phyloP scores from a whole-genome alignment of 495 filamentous ascomycete genomes.

The Annulohypoxylon moriforme region DNA sequence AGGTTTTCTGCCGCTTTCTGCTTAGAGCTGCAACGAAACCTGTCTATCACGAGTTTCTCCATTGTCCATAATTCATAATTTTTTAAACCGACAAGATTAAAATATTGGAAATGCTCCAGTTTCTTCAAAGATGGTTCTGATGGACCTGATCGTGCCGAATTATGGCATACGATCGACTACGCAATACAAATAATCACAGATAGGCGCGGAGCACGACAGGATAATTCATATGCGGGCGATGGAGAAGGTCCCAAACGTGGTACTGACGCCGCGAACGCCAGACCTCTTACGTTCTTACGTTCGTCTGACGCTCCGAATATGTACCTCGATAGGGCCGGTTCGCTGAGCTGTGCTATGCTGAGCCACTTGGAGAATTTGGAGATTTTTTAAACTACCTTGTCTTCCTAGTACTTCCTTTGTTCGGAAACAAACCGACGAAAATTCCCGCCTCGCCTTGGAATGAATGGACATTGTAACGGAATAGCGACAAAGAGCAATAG shows the following conservation, averaged over 20 bases:
- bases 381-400: constrained; percentile 10
- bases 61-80: constrained; percentile 11
- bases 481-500: not conserved
- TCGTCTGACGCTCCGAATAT: constrained; percentile 25
- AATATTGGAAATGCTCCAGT: constrained; percentile 26
- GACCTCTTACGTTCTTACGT: constrained; percentile 15
- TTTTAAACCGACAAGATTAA: constrained; percentile 19
- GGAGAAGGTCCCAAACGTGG: constrained; percentile 19
- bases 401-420: not conserved
- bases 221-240: constrained; percentile 16
- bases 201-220: constrained; percentile 42
- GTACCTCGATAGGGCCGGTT: not conserved
- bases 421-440: constrained; percentile 33
- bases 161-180: constrained; percentile 33
- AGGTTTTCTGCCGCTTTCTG: constrained; percentile 18
- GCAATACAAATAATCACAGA: constrained; percentile 31
- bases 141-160: constrained; percentile 19
- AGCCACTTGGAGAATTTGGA: constrained; percentile 24
- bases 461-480: not conserved
- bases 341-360: not conserved
- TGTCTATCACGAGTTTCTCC: constrained; percentile 15
- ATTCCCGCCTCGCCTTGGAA: constrained; percentile 25
- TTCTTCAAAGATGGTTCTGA: not conserved
- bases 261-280: constrained; percentile 29
- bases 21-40: constrained; percentile 27